Conservation (phyloP, 345 rosid genomes). For the Gossypium turneri region DNA sequence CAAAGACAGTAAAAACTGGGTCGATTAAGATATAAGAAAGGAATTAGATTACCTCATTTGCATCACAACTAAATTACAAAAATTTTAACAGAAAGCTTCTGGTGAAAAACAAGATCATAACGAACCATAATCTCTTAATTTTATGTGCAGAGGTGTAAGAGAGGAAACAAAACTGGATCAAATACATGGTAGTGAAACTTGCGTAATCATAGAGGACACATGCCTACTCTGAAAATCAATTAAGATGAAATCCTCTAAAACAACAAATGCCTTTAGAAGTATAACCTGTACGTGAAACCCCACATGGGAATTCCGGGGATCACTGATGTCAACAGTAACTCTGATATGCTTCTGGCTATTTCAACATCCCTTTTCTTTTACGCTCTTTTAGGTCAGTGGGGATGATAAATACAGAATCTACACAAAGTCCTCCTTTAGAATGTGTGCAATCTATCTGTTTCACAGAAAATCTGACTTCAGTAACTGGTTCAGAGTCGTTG, state of each 20-base stretch:
- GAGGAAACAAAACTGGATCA: conserved; percentile 36
- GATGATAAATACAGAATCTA: conserved; percentile 80
- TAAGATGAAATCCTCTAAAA: conserved; percentile 37
- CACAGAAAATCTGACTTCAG: conserved; percentile 78
- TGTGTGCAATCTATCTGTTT: conserved; percentile 97
- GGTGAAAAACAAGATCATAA: conserved; percentile 20
- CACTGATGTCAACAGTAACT: conserved; percentile 18
- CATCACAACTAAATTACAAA: conserved; percentile 25
- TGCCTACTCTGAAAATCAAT: conserved; percentile 34
- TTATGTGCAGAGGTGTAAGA: conserved; percentile 22
- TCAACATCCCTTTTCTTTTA: conserved; percentile 42
- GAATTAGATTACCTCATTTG: conserved; percentile 21
- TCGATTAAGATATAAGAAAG: conserved; percentile 12
- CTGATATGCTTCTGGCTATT: conserved; percentile 27
- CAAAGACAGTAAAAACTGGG: not conserved
- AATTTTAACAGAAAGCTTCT: conserved; percentile 11
- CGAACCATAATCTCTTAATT: conserved; percentile 24
- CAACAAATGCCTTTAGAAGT: conserved; percentile 30
- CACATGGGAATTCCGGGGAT: conserved; percentile 23
- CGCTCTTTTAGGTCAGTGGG: conserved; percentile 62
- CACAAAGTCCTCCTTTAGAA: conserved; percentile 90
- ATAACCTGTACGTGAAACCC: conserved; percentile 36
- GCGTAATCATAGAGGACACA: conserved; percentile 33
- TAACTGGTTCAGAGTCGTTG: conserved; percentile 47
- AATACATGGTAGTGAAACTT: conserved; percentile 30